A percentile compares a stretch with the other conserved stretches of the same genome.
phyloP scores from a whole-genome alignment of 495 filamentous ascomycete genomes.

The Annulohypoxylon stygium region DNA sequence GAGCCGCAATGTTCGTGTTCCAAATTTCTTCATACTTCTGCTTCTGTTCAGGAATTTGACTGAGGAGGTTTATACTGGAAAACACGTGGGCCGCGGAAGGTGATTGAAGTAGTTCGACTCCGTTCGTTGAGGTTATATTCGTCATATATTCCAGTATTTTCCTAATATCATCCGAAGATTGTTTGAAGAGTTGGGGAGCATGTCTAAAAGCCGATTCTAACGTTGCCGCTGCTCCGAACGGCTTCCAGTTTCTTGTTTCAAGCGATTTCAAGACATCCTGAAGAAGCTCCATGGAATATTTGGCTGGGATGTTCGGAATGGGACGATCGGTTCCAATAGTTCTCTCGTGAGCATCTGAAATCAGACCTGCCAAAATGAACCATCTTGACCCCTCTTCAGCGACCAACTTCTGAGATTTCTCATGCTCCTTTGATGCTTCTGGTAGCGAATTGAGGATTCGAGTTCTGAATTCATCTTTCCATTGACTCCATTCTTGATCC shows the following conservation, averaged over 20 bases:
- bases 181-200: conserved; percentile 48
- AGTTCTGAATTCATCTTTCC: conserved; percentile 68
- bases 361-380: conserved; percentile 67
- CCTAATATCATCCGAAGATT: conserved; percentile 13
- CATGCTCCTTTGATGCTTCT: conserved; percentile 81
- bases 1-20: conserved; percentile 50
- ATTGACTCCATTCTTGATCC: conserved; percentile 63
- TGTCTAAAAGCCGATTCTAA: conserved; percentile 62
- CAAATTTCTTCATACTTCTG: conserved; percentile 52
- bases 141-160: conserved; percentile 37
- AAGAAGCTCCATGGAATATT: conserved; percentile 50
- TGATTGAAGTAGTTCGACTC: conserved; percentile 44
- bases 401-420: conserved; percentile 75
- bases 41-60: conserved; percentile 53
- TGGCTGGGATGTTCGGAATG: conserved; percentile 48
- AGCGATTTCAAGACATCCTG: conserved; percentile 52
- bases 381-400: conserved; percentile 71
- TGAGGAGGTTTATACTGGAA: conserved; percentile 52
- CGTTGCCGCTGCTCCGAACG: conserved; percentile 80
- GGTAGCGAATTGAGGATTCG: conserved; percentile 77
- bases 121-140: conserved; percentile 25
- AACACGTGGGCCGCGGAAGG: conserved; percentile 58
- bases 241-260: conserved; percentile 77
- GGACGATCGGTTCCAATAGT: conserved; percentile 39
- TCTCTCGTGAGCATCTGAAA: conserved; percentile 55